Base-by-base conservation (phyloP, 176 grass and related monocot genomes). In the Bolboschoenus planiculmis region DNA sequence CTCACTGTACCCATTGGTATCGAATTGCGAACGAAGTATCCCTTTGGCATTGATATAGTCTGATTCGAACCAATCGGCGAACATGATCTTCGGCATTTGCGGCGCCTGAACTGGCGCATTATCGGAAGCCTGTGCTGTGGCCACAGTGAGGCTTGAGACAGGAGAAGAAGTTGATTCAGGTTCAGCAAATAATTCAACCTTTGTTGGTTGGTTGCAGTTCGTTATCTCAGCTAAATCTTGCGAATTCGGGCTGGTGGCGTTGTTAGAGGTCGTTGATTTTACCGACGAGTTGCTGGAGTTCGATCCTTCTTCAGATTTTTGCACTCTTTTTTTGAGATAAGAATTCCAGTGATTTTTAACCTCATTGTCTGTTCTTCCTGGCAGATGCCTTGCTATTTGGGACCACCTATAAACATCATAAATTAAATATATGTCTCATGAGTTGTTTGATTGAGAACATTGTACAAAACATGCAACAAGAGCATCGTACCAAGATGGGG, bases 331-430 rank as follows among this genome's bases (percentile, higher is more conserved):
- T 89, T 98, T 98, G 39, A 98, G 96, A 62, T 98, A 93, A 33
- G 96, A 95, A 83, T 98, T 98, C 96, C 96, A 98, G 89, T 98
- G 79, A 62, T 98, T 98, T 90, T 98, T 98, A 59, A 98, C 92
- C 86, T 98, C 96, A 73, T 98, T 98, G 87, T 98, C 96, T 0
- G 96, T 98, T 80, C 96, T 86, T 5, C 96, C 96, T 2, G 92
- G 92, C 82, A 98, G 90, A 77, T 90, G 90, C 87, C 79, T 81
- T 37, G 96, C 92, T 83, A 98, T 98, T 73, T 90, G 89, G 78
- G 96, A 95, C 96, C 96, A 98, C 80, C 96, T 98, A 86, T 33
- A 53, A n/a, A n/a, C n/a, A 43, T 43, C n/a, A 14, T 77, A 51
- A 1, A 8, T 13, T 50, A 63, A 15, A 87, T 78, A 43, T 20